Percentiles rank a stretch among this genome's conserved stretches.
Conservation (phyloP, 192 early-diverging fungal species). For the Coemansia sp. region DNA sequence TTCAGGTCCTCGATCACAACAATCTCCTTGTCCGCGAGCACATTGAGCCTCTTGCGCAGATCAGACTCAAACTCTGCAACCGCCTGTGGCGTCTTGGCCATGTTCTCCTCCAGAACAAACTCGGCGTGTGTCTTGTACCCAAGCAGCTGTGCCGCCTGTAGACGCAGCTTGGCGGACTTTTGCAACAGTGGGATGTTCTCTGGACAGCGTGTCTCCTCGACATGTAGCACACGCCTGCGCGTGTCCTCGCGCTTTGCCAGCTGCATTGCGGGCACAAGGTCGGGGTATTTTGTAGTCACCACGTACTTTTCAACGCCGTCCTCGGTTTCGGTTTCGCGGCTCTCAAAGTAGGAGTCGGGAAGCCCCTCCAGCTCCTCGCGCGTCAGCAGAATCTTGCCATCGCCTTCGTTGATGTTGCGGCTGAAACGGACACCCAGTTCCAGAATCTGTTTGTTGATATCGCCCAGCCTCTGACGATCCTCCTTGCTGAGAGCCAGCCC, state of each 20-base stretch:
- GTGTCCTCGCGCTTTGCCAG: conserved; percentile 57
- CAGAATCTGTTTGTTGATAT: conserved; percentile 66
- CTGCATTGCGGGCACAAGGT: conserved; percentile 52
- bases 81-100: conserved; percentile 72
- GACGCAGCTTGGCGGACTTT: conserved; percentile 59
- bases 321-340: conserved; percentile 55
- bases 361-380: conserved; percentile 70
- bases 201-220: conserved; percentile 59
- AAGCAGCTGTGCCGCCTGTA: conserved; percentile 59
- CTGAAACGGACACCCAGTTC: conserved; percentile 71
- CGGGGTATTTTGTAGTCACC: conserved; percentile 76
- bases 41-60: conserved; percentile 59
- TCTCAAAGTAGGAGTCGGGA: conserved; percentile 69
- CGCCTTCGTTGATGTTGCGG: conserved; percentile 71
- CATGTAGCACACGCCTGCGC: conserved; percentile 53
- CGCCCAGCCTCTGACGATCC: conserved; percentile 61
- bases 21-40: conserved; percentile 63
- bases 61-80: conserved; percentile 69
- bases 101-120: conserved; percentile 74
- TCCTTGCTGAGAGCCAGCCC: conserved; percentile 68
- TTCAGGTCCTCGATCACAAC: conserved; percentile 64
- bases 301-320: conserved; percentile 66
- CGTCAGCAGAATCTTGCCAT: conserved; percentile 53
- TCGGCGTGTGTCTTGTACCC: conserved; percentile 74
- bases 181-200: conserved; percentile 64